Evolutionary conservation across 805 yeast genomes (phyloP).

Genomic region (Candida jianshihensis): DNA sequence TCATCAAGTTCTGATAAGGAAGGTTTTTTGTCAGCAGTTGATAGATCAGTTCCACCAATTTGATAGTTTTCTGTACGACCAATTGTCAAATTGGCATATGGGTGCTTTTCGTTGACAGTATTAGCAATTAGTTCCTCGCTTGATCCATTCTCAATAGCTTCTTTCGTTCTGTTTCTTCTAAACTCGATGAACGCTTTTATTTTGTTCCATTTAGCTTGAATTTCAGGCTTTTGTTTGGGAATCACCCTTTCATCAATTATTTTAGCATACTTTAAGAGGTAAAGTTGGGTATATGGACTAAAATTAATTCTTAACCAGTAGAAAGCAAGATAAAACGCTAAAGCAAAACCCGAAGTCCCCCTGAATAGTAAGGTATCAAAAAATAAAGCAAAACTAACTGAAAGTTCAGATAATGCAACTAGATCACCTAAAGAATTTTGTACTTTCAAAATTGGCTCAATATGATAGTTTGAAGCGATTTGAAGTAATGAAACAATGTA

Average conservation of each 20-base stretch:
- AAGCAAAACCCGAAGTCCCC: slow-evolving; percentile 63
- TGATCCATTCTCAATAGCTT: slow-evolving; percentile 9
- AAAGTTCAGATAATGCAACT: slow-evolving; percentile 56
- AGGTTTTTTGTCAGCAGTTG: background rate
- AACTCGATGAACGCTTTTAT: slow-evolving; percentile 34
- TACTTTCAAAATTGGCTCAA: slow-evolving; percentile 33
- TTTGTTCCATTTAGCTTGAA: slow-evolving; percentile 30
- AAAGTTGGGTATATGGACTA: slow-evolving; percentile 33
- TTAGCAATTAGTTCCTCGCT: slow-evolving; percentile 5
- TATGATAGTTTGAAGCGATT: slow-evolving; percentile 33
- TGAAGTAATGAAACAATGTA: slow-evolving; percentile 53
- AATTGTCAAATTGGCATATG: background rate
- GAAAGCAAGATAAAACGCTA: slow-evolving; percentile 48
- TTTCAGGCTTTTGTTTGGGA: slow-evolving; percentile 21
- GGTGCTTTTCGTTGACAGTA: background rate
- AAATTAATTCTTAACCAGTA: slow-evolving; percentile 68
- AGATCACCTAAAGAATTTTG: slow-evolving; percentile 34
- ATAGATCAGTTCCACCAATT: slow-evolving; percentile 3
- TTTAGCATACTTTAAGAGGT: slow-evolving; percentile 23
- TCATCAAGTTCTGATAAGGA: background rate
- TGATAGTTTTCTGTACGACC: slow-evolving; percentile 5
- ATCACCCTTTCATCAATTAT: slow-evolving; percentile 27
- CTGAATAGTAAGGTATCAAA: slow-evolving; percentile 56
- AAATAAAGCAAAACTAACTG: slow-evolving; percentile 44
- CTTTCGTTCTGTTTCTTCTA: slow-evolving; percentile 31